Evolutionary conservation across 257 asterid genomes (phyloP).

Genomic region (Striga asiatica): DNA sequence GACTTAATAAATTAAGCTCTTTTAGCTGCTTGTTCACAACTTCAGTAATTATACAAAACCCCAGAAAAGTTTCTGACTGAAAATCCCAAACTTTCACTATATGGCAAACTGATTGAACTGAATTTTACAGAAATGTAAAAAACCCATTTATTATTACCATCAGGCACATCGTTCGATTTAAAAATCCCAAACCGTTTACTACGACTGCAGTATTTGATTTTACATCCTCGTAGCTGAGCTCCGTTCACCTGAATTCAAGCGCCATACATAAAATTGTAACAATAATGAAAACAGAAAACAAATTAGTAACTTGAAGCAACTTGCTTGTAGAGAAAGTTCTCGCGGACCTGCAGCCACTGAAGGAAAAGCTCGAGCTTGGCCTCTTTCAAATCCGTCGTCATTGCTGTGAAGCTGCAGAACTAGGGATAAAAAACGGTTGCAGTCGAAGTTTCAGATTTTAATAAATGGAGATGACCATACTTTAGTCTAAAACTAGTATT

Average conservation of each 20-base stretch:
- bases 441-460: background rate
- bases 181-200: conserved; percentile 74
- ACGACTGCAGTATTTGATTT: conserved; percentile 64
- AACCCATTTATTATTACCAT: conserved; percentile 37
- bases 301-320: background rate
- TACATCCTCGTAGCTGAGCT: conserved; percentile 61
- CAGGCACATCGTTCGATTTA: conserved; percentile 36
- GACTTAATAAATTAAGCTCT: background rate
- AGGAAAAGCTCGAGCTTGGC: conserved; percentile 64
- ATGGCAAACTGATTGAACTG: no score
- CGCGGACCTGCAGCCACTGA: conserved; percentile 64
- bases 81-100: no score
- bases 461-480: no score
- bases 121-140: background rate
- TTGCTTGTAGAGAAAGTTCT: background rate
- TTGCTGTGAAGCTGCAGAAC: conserved; percentile 19
- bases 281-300: background rate
- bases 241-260: conserved; percentile 55
- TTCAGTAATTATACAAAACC: background rate
- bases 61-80: no score
- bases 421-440: background rate
- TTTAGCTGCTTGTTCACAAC: no score
- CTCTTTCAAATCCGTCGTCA: conserved; percentile 49
- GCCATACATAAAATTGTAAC: background rate
- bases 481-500: no score